Evolutionary conservation across 1,139 yeast species (phyloP), one percentile per base, ranked within the genome.

Genomic region (Pichiaceae sp.): DNA sequence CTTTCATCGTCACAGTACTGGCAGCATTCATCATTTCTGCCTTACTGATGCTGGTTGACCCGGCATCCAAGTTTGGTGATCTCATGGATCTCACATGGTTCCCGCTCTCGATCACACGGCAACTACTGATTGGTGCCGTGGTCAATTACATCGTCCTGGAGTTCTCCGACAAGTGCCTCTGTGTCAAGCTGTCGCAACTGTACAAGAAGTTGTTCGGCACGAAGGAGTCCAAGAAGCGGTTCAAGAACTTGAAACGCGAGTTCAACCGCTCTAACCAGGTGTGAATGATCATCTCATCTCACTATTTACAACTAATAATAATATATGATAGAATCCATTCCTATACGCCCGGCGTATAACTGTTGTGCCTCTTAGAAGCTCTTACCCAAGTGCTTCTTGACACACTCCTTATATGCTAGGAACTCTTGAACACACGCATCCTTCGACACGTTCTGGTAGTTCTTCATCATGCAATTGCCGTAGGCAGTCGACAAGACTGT

Each of bases 61-160:
- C 72, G 5, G 64, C 67, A 11, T 64, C 80, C 0, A 54, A 64
- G 52, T 54, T 79, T 44, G 95, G 93, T 0, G 57, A 64, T 4
- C 62, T 84, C 45, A 78, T 89, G 77, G 93, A 86, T 54, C 63
- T 91, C 50, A 82, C 95, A 0, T 60, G 68, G 38, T 64, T 83
- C 29, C 66, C 85, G 0, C 34, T 46, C 2, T 48, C 54, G 4
- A 79, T 82, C 57, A 78, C 78, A 49, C 30, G 66, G 20, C 49
- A 66, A 16, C 65, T 87, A 17, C 38, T 80, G 3, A 34, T 64
- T 0, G 48, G 68, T 33, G 75, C 78, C 0, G 43, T 62, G 0
- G 37, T 67, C 21, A 86, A 87, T 52, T 72, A 76, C 38, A 59
- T 54, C 1, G 58, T 66, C 4, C 61, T 78, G 59, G 53, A 65